Percentiles rank a stretch among this genome's conserved stretches.
Evolutionary conservation across 352 stramenopile species (phyloP).

Genomic region (Pythium dissotocum): DNA sequence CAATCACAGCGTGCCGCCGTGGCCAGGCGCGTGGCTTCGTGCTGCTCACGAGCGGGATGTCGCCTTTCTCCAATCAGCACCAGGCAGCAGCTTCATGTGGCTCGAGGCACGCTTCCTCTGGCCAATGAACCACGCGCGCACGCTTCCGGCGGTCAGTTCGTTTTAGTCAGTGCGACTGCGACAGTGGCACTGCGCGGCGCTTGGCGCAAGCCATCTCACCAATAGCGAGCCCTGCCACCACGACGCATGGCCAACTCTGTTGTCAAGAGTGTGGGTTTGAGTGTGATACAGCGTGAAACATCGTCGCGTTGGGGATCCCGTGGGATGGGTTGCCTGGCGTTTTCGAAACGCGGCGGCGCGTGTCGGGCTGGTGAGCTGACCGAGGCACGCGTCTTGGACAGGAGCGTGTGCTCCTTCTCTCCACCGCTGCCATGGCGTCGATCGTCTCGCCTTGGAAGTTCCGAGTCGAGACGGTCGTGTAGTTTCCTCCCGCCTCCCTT

Average conservation of each 20-base stretch:
- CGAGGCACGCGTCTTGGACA: background rate
- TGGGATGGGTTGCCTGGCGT: background rate
- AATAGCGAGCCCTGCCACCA: background rate
- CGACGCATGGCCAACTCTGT: background rate
- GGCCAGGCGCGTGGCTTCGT: background rate
- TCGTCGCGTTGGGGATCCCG: too few relatives aligned
- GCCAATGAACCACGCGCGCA: conserved; percentile 13
- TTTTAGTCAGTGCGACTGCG: conserved; percentile 12
- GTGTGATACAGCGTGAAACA: background rate
- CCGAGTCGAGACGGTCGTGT: background rate
- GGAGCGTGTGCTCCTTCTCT: background rate
- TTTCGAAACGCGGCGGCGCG: conserved; percentile 1
- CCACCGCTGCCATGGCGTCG: too few relatives aligned
- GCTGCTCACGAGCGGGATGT: background rate
- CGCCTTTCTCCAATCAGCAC: conserved; percentile 1
- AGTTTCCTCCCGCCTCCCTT: background rate
- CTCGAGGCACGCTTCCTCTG: background rate
- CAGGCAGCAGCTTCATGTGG: background rate
- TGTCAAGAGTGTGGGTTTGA: background rate
- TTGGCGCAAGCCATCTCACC: background rate
- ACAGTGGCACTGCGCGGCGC: background rate
- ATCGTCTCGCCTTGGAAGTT: too few relatives aligned
- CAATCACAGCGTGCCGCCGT: conserved; percentile 8
- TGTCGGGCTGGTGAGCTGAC: background rate
- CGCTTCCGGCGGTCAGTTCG: conserved; percentile 23